Evolutionary conservation across 257 asterid species (phyloP), one percentile per base, ranked within the genome.

Genomic region (Plantago elongata): DNA sequence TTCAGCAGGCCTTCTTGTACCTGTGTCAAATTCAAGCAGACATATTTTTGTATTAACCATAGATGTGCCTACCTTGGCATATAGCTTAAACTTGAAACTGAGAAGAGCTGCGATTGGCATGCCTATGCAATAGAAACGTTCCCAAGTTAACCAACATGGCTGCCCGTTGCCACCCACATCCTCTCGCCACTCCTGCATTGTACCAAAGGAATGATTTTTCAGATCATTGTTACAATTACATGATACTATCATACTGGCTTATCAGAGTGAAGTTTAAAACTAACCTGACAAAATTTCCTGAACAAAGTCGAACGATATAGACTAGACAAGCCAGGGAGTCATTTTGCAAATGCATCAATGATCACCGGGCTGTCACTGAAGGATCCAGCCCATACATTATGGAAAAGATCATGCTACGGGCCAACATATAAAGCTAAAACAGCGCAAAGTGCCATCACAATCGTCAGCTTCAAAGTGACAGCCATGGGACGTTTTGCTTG

Each of bases 91-190:
- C 65, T 75, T 83, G 83, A 87, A 84, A 16, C 75, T 87, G 11
- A 90, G 86, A 16, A 87, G 16, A 37, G 40, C 54, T 14, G 93
- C 82, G 38, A 87, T 61, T 7, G 84, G 69, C 87, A 87, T 83
- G 55, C 96, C 97, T 34, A 90, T 67, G 61, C 65, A 15, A 69
- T 90, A 90, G 67, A 73, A 73, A 87, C 2, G 81, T 72, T 9
- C 76, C 95, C 70, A 87, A 57, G 71, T 83, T 87, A 37, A 84
- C 79, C 16, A 65, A 58, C 73, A 81, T 74, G 0, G 73, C 95
- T 58, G 79, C 69, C 68, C 80, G 83, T 78, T 87, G 96, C 88
- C 85, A 80, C 17, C 95, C 96, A 47, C 92, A 80, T 7, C 95
- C 96, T 74, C 97, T 79, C 0, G 83, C 84, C 46, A 83, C 96